Evolutionary conservation across 2,329 filamentous ascomycete genomes (phyloP).

Genomic region (Fusarium piperis): DNA sequence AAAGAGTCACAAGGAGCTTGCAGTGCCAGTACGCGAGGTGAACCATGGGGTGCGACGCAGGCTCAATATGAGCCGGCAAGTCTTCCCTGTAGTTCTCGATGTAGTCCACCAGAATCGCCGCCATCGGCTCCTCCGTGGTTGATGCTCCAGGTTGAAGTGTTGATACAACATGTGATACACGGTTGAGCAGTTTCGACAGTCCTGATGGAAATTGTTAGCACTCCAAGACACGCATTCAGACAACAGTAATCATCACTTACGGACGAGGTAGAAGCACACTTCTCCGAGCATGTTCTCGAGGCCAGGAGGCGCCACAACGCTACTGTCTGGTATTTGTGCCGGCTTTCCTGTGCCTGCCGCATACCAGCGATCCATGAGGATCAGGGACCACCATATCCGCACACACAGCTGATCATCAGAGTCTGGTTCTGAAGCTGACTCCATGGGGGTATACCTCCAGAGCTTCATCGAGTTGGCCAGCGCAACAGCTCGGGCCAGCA

Average conservation of each 20-base stretch:
- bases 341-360: constrained; percentile 73
- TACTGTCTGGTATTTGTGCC: constrained; percentile 69
- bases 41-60: constrained; percentile 62
- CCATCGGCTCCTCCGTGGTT: constrained; percentile 48
- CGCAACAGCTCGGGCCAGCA: constrained; percentile 73
- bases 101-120: constrained; percentile 49
- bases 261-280: constrained; percentile 69
- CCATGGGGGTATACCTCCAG: constrained; percentile 55
- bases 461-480: constrained; percentile 73
- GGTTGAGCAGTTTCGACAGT: constrained; percentile 64
- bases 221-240: background rate
- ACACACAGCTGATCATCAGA: constrained; percentile 70
- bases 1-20: constrained; percentile 70
- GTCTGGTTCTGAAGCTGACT: constrained; percentile 63
- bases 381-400: constrained; percentile 76
- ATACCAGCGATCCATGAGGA: constrained; percentile 79
- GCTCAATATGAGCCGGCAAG: constrained; percentile 66
- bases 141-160: constrained; percentile 48
- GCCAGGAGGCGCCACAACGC: constrained; percentile 67
- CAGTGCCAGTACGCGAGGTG: constrained; percentile 77
- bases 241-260: constrained; percentile 57
- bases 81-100: constrained; percentile 72
- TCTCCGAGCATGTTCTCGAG: constrained; percentile 71
- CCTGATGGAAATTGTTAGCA: constrained; percentile 50
- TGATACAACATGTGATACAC: constrained; percentile 51